Evolutionary conservation across 2,329 filamentous ascomycete genomes (phyloP).

Genomic region (Xylaria sp.): DNA sequence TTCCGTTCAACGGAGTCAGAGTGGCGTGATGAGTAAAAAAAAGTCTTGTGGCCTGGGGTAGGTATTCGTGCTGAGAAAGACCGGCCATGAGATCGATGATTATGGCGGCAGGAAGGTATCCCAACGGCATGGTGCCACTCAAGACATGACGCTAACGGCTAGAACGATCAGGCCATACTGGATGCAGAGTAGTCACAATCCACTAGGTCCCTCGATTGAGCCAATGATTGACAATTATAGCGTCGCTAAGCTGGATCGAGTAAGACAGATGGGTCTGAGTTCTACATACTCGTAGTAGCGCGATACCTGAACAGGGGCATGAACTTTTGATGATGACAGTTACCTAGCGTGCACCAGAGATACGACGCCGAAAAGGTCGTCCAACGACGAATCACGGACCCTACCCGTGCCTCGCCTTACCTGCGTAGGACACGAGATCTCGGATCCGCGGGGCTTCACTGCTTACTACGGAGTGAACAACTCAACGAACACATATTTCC

Average conservation of each 20-base stretch:
- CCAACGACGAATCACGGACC: neutral
- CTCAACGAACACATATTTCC: no score
- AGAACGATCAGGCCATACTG: neutral
- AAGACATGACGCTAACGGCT: neutral
- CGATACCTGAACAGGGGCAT: no score
- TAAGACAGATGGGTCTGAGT: no score
- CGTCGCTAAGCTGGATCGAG: no score
- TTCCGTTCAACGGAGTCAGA: neutral
- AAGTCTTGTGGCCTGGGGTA: neutral
- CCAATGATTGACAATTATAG: no score
- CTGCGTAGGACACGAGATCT: neutral
- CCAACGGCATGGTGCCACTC: neutral
- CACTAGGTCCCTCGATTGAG: neutral
- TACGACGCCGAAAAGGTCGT: neutral
- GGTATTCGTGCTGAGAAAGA: no score
- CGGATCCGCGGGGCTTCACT: no score
- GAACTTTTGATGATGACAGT: no score
- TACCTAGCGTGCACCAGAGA: no score
- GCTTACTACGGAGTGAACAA: no score
- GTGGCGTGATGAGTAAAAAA: neutral
- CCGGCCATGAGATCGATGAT: neutral
- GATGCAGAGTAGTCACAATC: neutral
- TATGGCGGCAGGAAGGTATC: neutral
- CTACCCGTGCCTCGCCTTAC: neutral
- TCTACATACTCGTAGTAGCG: no score